Evolutionary conservation across 2,329 filamentous ascomycete genomes (phyloP).

Genomic region (Aspergillus quadricinctus): DNA sequence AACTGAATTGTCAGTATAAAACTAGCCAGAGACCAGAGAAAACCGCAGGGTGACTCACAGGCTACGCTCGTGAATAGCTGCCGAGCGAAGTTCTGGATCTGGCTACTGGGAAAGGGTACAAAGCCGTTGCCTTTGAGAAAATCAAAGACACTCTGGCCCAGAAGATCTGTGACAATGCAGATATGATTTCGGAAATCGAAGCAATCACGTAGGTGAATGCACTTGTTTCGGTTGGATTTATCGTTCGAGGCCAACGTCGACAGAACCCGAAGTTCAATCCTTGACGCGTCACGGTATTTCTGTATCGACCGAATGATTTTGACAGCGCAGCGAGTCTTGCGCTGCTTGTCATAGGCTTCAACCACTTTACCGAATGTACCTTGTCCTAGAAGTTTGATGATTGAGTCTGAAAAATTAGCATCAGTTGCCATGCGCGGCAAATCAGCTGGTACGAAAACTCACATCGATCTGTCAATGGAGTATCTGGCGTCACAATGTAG

Average conservation of each 20-base stretch:
- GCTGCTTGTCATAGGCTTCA: slow-evolving; percentile 75
- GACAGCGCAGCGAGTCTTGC: slow-evolving; percentile 79
- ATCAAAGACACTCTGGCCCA: slow-evolving; percentile 96
- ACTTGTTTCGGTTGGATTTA: slow-evolving; percentile 85
- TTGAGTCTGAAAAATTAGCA: slow-evolving; percentile 62
- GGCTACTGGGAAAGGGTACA: slow-evolving; percentile 95
- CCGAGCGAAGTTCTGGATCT: slow-evolving; percentile 94
- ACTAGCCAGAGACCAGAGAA: not conserved
- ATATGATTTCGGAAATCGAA: slow-evolving; percentile 98
- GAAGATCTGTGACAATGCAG: slow-evolving; percentile 71
- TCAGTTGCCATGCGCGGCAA: not conserved
- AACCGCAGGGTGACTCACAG: slow-evolving; percentile 61
- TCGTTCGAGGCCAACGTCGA: slow-evolving; percentile 92
- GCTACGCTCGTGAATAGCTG: slow-evolving; percentile 98
- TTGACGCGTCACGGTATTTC: slow-evolving; percentile 93
- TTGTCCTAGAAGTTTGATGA: slow-evolving; percentile 85
- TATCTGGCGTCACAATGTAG: slow-evolving; percentile 87
- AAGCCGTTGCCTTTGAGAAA: slow-evolving; percentile 95
- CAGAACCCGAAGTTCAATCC: slow-evolving; percentile 89
- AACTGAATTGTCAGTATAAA: slow-evolving; percentile 52
- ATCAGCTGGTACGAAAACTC: slow-evolving; percentile 39
- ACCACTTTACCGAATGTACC: slow-evolving; percentile 99
- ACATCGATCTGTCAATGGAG: slow-evolving; percentile 86
- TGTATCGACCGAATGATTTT: slow-evolving; percentile 98
- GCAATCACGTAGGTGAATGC: slow-evolving; percentile 92